Evolutionary conservation across 805 yeast genomes (phyloP).

Genomic region (Torulaspora delbrueckii): DNA sequence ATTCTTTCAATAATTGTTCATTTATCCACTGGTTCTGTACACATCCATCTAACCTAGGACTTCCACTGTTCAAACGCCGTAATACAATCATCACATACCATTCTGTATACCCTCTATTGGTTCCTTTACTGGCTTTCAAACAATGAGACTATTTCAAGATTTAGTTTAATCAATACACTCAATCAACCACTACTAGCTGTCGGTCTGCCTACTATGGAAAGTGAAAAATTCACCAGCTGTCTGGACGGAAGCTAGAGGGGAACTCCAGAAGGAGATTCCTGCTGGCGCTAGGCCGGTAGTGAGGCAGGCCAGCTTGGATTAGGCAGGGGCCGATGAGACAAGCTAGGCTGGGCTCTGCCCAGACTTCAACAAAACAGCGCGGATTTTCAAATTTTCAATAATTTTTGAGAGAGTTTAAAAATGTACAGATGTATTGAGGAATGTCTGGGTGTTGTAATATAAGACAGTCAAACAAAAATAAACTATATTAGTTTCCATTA

Average conservation of each 20-base stretch:
- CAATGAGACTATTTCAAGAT: background rate
- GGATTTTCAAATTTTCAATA: no score
- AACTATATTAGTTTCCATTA: no score
- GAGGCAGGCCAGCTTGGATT: no score
- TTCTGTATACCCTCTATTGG: conserved; percentile 29
- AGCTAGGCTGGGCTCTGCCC: background rate
- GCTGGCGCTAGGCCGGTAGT: background rate
- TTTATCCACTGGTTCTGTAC: background rate
- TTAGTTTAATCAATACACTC: conserved; percentile 1
- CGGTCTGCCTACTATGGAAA: background rate
- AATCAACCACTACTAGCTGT: background rate
- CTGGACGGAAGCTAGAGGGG: background rate
- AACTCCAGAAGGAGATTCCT: background rate
- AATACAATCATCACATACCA: conserved; percentile 21
- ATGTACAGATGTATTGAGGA: background rate
- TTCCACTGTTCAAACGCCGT: background rate
- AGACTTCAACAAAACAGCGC: background rate
- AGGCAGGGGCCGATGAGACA: background rate
- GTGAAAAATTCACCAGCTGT: conserved; percentile 4
- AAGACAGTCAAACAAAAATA: background rate
- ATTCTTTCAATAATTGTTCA: background rate
- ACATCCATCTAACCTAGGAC: background rate
- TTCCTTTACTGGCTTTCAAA: conserved; percentile 9
- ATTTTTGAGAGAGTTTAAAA: background rate
- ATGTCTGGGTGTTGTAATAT: background rate